Base-by-base conservation (phyloP, 1,284 basidiomycete genomes). In the Pisolithus thermaeus region DNA sequence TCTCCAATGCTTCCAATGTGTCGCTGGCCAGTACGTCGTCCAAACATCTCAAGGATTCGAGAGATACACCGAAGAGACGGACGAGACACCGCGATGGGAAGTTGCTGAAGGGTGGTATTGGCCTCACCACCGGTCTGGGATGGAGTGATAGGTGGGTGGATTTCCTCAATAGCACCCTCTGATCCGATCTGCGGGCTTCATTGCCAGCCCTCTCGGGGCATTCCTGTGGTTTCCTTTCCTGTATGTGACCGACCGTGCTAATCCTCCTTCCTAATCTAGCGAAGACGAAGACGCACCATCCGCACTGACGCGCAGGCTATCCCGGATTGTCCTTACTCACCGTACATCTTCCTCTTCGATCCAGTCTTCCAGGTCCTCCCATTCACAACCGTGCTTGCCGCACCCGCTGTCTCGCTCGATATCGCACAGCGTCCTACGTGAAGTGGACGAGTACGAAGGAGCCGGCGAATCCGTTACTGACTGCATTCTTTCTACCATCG, bases 241-340 rank as follows among this genome's bases (percentile, higher is more conserved):
- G 46, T 32, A 16, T 9, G 25, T 20, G 6, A 23, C 36, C 32
- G 28, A 30, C 51, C 47, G 55, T 46, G 25, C 12, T 46, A 30
- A 49, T 8, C 32, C 27, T 20, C 41, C 11, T 40, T 41, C 22
- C 46, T 11, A 18, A 46, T 59, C 48, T 64, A 85, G 84, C 56
- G 87, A 90, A 71, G 88, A 90, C 63, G 88, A 90, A 70, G 84
- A 87, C 53, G 86, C 87, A 0, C 88, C 88, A 1, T 87, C 84
- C 0, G 77, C 81, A 3, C 76, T 90, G 12, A 87, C 85, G 0
- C 74, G 76, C 16, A 78, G 83, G 7, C 67, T 89, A 4, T 87
- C 84, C 3, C 70, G 72, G 0, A 71, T 79, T 47, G 74, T 77
- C 47, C 69, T 84, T n/a, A 68, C 77, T 2, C 69, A 76, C 0